Conservation (phyloP, 2,329 filamentous ascomycete species). For the Colletotrichum euphorbiae region DNA sequence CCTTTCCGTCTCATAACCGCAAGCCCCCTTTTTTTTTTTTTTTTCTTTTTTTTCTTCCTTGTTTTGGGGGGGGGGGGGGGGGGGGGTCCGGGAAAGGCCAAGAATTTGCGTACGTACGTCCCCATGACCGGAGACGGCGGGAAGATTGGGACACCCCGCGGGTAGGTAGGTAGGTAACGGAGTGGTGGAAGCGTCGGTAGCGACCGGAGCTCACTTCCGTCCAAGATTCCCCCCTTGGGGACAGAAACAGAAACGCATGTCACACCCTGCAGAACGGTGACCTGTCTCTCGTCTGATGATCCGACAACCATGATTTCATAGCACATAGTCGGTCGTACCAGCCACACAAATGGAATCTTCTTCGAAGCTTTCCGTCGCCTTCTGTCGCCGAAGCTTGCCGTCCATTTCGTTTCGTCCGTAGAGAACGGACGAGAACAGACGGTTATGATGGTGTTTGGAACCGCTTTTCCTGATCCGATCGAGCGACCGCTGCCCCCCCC, state of each 20-base stretch:
- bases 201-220: background rate
- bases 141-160: background rate
- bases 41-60: too few species aligned
- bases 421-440: background rate
- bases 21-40: background rate
- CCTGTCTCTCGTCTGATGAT: slow-evolving; percentile 19
- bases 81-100: background rate
- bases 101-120: slow-evolving; percentile 1
- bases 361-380: background rate
- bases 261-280: slow-evolving; percentile 8
- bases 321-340: background rate
- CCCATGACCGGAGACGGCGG: background rate
- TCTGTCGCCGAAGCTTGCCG: background rate
- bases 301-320: slow-evolving; percentile 21
- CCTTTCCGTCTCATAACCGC: background rate
- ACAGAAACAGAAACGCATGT: slow-evolving; percentile 3
- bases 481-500: too few species aligned
- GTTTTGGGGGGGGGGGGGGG: too few species aligned
- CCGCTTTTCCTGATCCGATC: too few species aligned
- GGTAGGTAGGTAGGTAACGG: too few species aligned
- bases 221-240: background rate
- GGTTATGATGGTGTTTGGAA: too few species aligned
- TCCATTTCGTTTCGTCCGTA: background rate
- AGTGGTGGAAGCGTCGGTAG: background rate
- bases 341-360: background rate